A percentile compares a stretch with the other conserved stretches of the same genome.
Conservation (phyloP, 2,329 filamentous ascomycete genomes). For the Fonsecaea monophora region DNA sequence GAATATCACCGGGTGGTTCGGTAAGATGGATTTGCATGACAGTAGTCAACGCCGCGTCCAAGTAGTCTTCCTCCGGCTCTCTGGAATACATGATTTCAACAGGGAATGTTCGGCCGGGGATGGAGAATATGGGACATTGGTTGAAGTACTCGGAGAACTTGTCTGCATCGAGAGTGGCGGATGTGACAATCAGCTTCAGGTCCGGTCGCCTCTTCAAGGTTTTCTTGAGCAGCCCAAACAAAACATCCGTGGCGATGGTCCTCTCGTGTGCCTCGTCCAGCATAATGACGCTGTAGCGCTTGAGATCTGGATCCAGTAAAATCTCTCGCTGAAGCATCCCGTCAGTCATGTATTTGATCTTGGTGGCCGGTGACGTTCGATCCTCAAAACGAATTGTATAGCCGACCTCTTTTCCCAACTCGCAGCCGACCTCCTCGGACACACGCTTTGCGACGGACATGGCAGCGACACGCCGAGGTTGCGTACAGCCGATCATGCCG, state of each 20-base stretch:
- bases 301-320: slow-evolving; percentile 86
- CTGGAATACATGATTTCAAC: slow-evolving; percentile 95
- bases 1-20: slow-evolving; percentile 88
- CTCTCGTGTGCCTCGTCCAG: slow-evolving; percentile 97
- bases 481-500: slow-evolving; percentile 95
- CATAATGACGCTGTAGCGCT: slow-evolving; percentile 94
- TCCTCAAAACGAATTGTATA: slow-evolving; percentile 99
- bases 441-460: slow-evolving; percentile 99
- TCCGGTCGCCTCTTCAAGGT: slow-evolving; percentile 84
- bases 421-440: slow-evolving; percentile 90
- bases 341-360: slow-evolving; percentile 99
- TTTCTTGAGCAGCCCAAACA: slow-evolving; percentile 94
- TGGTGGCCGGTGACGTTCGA: slow-evolving; percentile 82
- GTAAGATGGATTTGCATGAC: slow-evolving; percentile 98
- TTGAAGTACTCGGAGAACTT: slow-evolving; percentile 98
- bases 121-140: slow-evolving; percentile 93
- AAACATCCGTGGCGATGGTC: slow-evolving; percentile 92
- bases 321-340: slow-evolving; percentile 98
- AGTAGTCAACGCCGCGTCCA: slow-evolving; percentile 91
- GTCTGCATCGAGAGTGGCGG: slow-evolving; percentile 93
- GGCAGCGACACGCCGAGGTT: slow-evolving; percentile 92
- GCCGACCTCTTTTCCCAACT: slow-evolving; percentile 88
- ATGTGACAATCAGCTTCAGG: slow-evolving; percentile 94
- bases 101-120: slow-evolving; percentile 91
- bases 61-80: slow-evolving; percentile 93